phyloP scores from a whole-genome alignment of 2,329 filamentous ascomycete genomes.

The Cladosporium phlei region DNA sequence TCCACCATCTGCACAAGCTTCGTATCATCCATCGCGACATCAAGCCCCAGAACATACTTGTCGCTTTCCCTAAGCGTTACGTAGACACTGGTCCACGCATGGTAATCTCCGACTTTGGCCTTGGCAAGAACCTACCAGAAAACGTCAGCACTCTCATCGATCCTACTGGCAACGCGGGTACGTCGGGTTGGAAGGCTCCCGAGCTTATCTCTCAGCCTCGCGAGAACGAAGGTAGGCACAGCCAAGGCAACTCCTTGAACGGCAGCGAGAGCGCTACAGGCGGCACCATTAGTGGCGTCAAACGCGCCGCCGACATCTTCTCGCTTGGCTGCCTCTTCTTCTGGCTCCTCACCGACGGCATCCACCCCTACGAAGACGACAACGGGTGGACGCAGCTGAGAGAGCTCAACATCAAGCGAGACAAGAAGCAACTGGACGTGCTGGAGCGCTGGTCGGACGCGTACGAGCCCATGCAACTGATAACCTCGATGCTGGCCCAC shows the following conservation, averaged over 20 bases:
- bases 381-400: slow-evolving; percentile 79
- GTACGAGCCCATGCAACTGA: slow-evolving; percentile 81
- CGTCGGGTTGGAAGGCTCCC: slow-evolving; percentile 92
- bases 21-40: slow-evolving; percentile 96
- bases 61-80: slow-evolving; percentile 63
- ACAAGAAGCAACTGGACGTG: slow-evolving; percentile 60
- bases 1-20: slow-evolving; percentile 82
- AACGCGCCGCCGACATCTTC: slow-evolving; percentile 95
- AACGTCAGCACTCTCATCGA: slow-evolving; percentile 92
- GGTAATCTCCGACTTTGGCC: slow-evolving; percentile 92
- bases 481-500: slow-evolving; percentile 70
- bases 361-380: slow-evolving; percentile 89
- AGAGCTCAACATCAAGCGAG: slow-evolving; percentile 95
- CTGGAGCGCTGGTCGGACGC: slow-evolving; percentile 64
- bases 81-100: slow-evolving; percentile 66
- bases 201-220: slow-evolving; percentile 69
- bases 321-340: slow-evolving; percentile 97
- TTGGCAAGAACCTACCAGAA: slow-evolving; percentile 94
- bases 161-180: slow-evolving; percentile 90
- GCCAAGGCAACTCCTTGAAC: slow-evolving; percentile 36
- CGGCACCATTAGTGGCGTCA: slow-evolving; percentile 66
- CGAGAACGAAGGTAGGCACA: slow-evolving; percentile 40
- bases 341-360: slow-evolving; percentile 91
- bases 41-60: slow-evolving; percentile 95
- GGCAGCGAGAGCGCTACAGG: slow-evolving; percentile 52